Evolutionary conservation across 208 protist genomes (phyloP).

Genomic region (Acanthamoeba lugdunensis): DNA sequence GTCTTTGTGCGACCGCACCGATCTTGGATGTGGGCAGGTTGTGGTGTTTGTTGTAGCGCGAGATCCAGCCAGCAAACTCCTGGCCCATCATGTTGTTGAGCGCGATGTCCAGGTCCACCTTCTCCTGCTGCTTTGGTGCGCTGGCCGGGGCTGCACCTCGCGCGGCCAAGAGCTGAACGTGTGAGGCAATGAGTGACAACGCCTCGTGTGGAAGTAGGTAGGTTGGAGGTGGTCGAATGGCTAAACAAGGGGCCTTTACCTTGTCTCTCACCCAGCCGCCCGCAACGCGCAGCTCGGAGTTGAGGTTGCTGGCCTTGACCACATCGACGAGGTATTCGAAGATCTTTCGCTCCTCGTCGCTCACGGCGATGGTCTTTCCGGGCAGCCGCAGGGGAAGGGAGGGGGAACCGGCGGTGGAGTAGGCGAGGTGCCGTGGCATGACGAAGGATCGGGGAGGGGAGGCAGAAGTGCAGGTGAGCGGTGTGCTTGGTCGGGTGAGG

Average conservation of each 20-base stretch:
- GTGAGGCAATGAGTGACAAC: not conserved
- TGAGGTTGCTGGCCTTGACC: not conserved
- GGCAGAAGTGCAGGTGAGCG: too few species aligned
- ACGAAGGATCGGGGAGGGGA: too few species aligned
- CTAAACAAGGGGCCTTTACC: constrained; percentile 11
- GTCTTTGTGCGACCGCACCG: not conserved
- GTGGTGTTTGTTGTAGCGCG: constrained; percentile 27
- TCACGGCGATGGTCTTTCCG: not conserved
- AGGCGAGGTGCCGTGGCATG: too few species aligned
- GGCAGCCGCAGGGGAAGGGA: not conserved
- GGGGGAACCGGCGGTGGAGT: too few species aligned
- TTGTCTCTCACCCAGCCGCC: constrained; percentile 99
- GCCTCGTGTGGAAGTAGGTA: not conserved
- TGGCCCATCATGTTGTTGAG: constrained; percentile 91
- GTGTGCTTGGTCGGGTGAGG: too few species aligned
- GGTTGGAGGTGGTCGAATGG: too few species aligned
- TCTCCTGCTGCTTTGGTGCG: not conserved
- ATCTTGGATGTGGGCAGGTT: not conserved
- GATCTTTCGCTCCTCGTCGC: not conserved
- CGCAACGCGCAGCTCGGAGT: constrained; percentile 84
- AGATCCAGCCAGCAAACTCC: constrained; percentile 92
- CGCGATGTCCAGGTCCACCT: constrained; percentile 91
- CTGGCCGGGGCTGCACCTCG: not conserved
- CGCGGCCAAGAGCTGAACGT: not conserved
- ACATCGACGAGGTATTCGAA: constrained; percentile 39